Percentiles rank a stretch among this genome's conserved stretches.
phyloP scores from a whole-genome alignment of 805 yeast genomes.

The Kluyveromyces lactis region DNA sequence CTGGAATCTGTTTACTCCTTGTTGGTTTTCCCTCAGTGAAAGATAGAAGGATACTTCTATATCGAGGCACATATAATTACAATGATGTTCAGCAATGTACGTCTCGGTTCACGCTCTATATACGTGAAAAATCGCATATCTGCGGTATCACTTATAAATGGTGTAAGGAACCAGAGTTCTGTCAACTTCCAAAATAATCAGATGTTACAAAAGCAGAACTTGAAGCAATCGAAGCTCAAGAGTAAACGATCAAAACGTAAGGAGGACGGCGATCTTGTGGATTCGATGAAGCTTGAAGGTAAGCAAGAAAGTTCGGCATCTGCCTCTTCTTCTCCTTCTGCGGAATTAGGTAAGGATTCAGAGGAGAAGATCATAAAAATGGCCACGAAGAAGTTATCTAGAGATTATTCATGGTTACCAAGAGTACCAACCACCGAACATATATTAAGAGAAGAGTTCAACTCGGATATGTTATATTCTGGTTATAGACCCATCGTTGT shows the following conservation, averaged over 20 bases:
- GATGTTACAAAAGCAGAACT: constrained; percentile 1
- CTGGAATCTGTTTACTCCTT: too few species aligned
- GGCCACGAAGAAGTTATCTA: background rate
- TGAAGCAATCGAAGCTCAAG: constrained; percentile 4
- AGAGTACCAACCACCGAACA: constrained; percentile 22
- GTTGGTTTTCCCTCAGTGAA: too few species aligned
- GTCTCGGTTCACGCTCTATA: too few species aligned
- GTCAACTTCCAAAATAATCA: constrained; percentile 5
- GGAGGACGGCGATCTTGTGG: background rate
- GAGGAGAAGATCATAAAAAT: background rate
- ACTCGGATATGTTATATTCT: constrained; percentile 19
- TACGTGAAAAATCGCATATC: too few species aligned
- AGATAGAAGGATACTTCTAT: too few species aligned
- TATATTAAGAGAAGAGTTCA: constrained; percentile 18
- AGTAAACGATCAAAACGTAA: background rate
- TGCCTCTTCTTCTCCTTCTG: background rate
- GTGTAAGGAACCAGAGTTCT: constrained; percentile 2
- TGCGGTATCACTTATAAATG: background rate
- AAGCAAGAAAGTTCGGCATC: background rate
- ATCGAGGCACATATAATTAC: too few species aligned
- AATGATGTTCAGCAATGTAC: too few species aligned
- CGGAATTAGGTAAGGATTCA: background rate
- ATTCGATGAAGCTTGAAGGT: background rate
- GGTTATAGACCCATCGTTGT: constrained; percentile 27
- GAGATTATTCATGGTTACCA: constrained; percentile 25